A percentile compares a stretch with the other conserved stretches of the same genome.
Evolutionary conservation across 2,329 filamentous ascomycete genomes (phyloP).

Genomic region (Diaporthe destruens): DNA sequence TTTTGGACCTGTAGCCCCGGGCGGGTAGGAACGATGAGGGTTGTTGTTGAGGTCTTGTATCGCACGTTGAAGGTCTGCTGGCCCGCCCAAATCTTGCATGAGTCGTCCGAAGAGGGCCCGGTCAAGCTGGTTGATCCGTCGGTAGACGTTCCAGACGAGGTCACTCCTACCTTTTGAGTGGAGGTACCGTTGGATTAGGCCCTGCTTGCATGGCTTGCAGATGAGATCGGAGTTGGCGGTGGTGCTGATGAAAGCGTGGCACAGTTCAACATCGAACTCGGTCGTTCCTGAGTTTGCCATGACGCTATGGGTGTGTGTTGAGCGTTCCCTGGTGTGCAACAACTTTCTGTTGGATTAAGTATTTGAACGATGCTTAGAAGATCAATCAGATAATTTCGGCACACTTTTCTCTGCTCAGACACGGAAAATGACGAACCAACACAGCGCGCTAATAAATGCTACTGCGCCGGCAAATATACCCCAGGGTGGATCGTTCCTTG

Average conservation of each 20-base stretch:
- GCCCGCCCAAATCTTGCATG: not conserved
- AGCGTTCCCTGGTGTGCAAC: not conserved
- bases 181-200: not conserved
- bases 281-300: not conserved
- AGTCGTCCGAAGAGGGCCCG: not conserved
- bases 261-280: slow-evolving; percentile 19
- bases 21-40: not conserved
- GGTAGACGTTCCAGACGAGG: slow-evolving; percentile 3
- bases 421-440: not conserved
- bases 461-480: not conserved
- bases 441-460: not conserved
- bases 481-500: not conserved
- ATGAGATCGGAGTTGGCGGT: not conserved
- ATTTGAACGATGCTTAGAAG: not conserved
- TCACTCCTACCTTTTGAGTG: slow-evolving; percentile 6
- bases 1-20: not conserved
- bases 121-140: slow-evolving; percentile 1
- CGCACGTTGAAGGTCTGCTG: not conserved
- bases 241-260: slow-evolving; percentile 1
- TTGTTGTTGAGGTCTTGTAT: not conserved
- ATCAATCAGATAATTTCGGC: not conserved
- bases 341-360: rapidly evolving
- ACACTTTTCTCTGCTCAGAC: not conserved
- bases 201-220: not conserved
- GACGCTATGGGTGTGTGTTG: not conserved